phyloP scores from a whole-genome alignment of 2,329 filamentous ascomycete genomes.

The Fusarium sambucinum region DNA sequence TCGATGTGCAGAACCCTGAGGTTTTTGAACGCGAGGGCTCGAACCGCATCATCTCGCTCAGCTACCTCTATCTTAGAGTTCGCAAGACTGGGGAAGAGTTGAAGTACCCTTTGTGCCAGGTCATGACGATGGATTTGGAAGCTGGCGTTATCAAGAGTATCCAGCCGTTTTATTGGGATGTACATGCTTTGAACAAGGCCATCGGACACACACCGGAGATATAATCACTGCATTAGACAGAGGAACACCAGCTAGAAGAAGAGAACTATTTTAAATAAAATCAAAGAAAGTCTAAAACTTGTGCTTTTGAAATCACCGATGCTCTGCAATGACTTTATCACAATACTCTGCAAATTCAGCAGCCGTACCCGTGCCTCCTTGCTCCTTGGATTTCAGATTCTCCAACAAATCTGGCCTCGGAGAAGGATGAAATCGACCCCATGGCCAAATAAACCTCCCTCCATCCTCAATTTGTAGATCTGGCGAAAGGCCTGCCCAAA shows the following conservation, averaged over 20 bases:
- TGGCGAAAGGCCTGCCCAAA: conserved; percentile 17
- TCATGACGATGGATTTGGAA: conserved; percentile 50
- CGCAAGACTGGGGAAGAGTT: conserved; percentile 50
- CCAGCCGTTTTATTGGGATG: conserved; percentile 54
- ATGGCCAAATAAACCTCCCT: conserved; percentile 23
- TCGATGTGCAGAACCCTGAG: conserved; percentile 50
- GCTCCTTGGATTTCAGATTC: conserved; percentile 13
- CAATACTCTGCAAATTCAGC: conserved; percentile 26
- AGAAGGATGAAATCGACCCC: conserved; percentile 17
- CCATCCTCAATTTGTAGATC: conserved; percentile 25
- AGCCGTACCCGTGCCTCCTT: conserved; percentile 22
- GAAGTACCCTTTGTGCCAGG: conserved; percentile 49
- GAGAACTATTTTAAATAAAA: not conserved
- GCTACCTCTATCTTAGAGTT: conserved; percentile 47
- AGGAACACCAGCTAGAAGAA: not conserved
- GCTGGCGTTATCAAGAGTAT: conserved; percentile 50
- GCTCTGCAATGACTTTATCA: conserved; percentile 7
- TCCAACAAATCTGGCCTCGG: conserved; percentile 20
- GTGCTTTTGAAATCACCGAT: not conserved
- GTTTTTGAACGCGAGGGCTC: conserved; percentile 50
- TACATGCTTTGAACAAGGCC: conserved; percentile 43
- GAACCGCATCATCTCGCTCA: conserved; percentile 46
- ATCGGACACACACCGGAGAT: conserved; percentile 32
- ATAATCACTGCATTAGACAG: not conserved
- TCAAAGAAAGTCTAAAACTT: not conserved